phyloP scores from a whole-genome alignment of 2,329 filamentous ascomycete genomes.

The Claviceps humidiphila region DNA sequence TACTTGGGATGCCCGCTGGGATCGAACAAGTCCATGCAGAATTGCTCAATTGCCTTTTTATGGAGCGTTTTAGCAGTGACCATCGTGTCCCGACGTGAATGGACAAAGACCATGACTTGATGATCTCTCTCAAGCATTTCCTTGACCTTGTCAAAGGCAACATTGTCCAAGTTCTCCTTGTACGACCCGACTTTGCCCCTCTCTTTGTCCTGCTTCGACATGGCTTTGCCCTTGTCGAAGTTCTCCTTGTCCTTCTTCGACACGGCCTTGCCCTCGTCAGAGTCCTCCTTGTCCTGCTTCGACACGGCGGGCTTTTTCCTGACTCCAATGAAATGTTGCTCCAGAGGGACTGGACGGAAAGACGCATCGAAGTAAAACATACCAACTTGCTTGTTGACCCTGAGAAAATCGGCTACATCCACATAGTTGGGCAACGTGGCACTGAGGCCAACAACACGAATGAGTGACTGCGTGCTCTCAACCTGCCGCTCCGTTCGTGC shows the following conservation, averaged over 20 bases:
- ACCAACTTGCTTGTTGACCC: slow-evolving; percentile 84
- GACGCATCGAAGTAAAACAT: slow-evolving; percentile 96
- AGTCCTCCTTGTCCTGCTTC: slow-evolving; percentile 55
- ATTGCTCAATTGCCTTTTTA: slow-evolving; percentile 73
- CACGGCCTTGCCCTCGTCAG: slow-evolving; percentile 85
- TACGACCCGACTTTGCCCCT: slow-evolving; percentile 67
- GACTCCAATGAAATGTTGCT: slow-evolving; percentile 95
- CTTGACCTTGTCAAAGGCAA: slow-evolving; percentile 86
- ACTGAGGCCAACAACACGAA: slow-evolving; percentile 89
- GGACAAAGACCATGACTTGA: slow-evolving; percentile 98
- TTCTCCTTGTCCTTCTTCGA: slow-evolving; percentile 77
- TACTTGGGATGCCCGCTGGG: slow-evolving; percentile 67
- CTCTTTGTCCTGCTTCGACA: too few species aligned
- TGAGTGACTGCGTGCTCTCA: slow-evolving; percentile 93
- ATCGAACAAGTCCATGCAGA: slow-evolving; percentile 71
- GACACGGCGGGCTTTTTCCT: slow-evolving; percentile 57
- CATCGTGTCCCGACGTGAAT: slow-evolving; percentile 88
- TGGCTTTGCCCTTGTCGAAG: slow-evolving; percentile 43
- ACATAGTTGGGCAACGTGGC: slow-evolving; percentile 94
- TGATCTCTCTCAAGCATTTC: slow-evolving; percentile 88
- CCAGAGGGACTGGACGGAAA: slow-evolving; percentile 87
- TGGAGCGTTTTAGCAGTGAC: slow-evolving; percentile 74
- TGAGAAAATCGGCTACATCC: slow-evolving; percentile 92
- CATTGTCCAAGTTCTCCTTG: slow-evolving; percentile 75
- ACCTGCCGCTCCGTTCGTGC: slow-evolving; percentile 92